Conservation (phyloP, 1,284 basidiomycete genomes). For the Cutaneotrichosporon cavernicola region DNA sequence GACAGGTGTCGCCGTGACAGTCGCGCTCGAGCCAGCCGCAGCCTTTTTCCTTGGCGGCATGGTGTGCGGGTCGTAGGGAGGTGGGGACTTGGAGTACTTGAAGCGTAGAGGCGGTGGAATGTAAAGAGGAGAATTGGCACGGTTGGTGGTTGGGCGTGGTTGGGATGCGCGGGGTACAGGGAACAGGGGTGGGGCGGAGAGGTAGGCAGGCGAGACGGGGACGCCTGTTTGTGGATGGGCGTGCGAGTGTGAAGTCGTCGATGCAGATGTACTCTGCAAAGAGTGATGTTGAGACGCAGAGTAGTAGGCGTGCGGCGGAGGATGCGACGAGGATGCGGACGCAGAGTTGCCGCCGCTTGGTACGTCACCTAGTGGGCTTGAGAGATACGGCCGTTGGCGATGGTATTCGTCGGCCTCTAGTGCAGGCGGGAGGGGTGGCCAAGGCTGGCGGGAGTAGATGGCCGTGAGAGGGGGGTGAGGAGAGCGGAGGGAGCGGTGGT, state of each 20-base stretch:
- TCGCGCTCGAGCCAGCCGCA: conserved; percentile 29
- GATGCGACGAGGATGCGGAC: background rate
- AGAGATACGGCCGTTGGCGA: conserved; percentile 18
- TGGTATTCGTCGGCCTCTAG: conserved; percentile 14
- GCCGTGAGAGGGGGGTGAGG: conserved; percentile 50
- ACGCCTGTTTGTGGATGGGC: conserved; percentile 8
- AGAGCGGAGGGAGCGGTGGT: conserved; percentile 38
- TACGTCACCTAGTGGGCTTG: conserved; percentile 27
- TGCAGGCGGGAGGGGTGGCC: conserved; percentile 22
- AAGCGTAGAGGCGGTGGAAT: conserved; percentile 48
- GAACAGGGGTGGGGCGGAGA: conserved; percentile 21
- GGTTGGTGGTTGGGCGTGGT: conserved; percentile 6
- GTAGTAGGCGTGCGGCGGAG: background rate
- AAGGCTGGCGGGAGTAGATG: conserved; percentile 26
- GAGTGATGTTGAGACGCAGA: conserved; percentile 9
- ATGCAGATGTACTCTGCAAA: background rate
- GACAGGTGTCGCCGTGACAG: conserved; percentile 26
- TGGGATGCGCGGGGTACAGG: conserved; percentile 8
- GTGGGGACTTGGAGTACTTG: conserved; percentile 45
- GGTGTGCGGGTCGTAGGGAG: conserved; percentile 11
- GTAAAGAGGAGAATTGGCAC: conserved; percentile 33
- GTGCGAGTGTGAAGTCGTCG: conserved; percentile 15
- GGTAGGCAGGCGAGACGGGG: conserved; percentile 21
- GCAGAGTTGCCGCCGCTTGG: conserved; percentile 13
- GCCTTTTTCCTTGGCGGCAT: conserved; percentile 47